phyloP scores from a whole-genome alignment of 176 grass and related monocot genomes.

The Musa beccarii region DNA sequence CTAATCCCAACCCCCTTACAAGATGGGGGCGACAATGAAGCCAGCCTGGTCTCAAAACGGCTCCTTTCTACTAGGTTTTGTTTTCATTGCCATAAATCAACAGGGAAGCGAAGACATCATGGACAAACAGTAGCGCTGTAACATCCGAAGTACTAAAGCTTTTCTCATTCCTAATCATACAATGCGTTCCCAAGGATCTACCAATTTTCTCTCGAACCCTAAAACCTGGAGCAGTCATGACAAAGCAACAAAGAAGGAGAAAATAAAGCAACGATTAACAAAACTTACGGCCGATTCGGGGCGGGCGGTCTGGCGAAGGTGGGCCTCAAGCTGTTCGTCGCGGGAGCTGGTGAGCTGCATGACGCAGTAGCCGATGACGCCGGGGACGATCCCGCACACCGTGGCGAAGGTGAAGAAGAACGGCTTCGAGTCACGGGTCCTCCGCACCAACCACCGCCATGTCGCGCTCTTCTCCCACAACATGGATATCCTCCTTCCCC shows the following conservation, averaged over 20 bases:
- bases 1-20: not conserved
- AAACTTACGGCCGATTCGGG: constrained; percentile 34
- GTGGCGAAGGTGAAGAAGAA: constrained; percentile 88
- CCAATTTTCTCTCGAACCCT: not conserved
- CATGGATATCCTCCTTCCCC: constrained; percentile 46
- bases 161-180: not conserved
- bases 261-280: not conserved
- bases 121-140: not conserved
- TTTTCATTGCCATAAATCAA: too few relatives aligned
- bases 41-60: too few relatives aligned
- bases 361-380: constrained; percentile 74
- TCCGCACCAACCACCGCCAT: constrained; percentile 78
- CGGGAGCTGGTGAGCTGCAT: constrained; percentile 83
- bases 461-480: constrained; percentile 90
- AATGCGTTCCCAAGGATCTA: not conserved
- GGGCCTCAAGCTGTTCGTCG: constrained; percentile 69
- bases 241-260: not conserved
- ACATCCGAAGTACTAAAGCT: not conserved
- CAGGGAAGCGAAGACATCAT: not conserved
- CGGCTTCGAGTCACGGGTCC: constrained; percentile 78
- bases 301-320: constrained; percentile 60
- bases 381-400: constrained; percentile 68
- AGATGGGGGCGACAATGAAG: not conserved
- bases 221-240: not conserved
- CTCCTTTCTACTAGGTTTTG: too few relatives aligned